phyloP scores from a whole-genome alignment of 164 flowering plant genomes.

The Piper longum region DNA sequence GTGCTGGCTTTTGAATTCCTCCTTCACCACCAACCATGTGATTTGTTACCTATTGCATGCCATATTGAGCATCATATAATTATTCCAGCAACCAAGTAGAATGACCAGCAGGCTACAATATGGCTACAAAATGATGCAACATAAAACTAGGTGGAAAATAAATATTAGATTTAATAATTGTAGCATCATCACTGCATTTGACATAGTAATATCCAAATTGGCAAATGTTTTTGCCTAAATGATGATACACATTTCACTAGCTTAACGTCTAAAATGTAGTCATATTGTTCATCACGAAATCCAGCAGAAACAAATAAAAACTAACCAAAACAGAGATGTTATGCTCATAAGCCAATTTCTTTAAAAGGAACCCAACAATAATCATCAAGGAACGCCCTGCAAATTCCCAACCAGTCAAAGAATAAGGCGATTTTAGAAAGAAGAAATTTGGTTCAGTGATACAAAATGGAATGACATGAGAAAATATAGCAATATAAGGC shows the following conservation, averaged over 20 bases:
- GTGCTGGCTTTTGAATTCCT: conserved; percentile 59
- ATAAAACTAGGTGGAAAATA: no score
- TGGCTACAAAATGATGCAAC: no score
- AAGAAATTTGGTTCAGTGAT: no score
- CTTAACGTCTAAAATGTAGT: background rate
- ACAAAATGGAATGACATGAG: no score
- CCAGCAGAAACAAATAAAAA: conserved; percentile 3
- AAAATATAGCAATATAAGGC: no score
- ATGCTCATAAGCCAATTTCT: conserved; percentile 63
- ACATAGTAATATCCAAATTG: no score
- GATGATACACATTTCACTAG: background rate
- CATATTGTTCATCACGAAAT: background rate
- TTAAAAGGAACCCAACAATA: conserved; percentile 49
- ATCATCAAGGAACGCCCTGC: conserved; percentile 76
- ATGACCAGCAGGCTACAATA: no score
- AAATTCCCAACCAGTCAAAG: conserved; percentile 2
- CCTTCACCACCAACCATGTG: conserved; percentile 67
- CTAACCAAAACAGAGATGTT: conserved; percentile 56
- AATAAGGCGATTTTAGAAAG: background rate
- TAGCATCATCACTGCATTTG: background rate
- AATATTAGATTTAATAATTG: no score
- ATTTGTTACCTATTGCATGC: conserved; percentile 44
- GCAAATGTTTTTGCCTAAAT: background rate
- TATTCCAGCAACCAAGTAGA: no score
- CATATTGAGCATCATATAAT: background rate